Base-by-base conservation (phyloP, 306 rosid species). In the Cicer cuneatum region DNA sequence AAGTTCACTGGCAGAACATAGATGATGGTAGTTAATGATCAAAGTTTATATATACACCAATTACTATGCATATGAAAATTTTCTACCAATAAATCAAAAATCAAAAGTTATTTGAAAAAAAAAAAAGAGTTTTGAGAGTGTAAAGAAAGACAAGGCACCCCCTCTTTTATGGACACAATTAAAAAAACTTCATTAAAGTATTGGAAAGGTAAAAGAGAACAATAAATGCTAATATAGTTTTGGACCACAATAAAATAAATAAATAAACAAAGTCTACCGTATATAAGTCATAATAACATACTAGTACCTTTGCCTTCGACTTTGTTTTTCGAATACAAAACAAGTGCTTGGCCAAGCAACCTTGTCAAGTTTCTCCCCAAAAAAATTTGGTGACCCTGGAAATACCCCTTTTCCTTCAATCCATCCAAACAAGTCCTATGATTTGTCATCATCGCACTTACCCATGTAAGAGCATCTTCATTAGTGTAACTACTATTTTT, bases 341-440 rank as follows among this genome's bases (percentile, higher is more conserved):
- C 72, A 73, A 90, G 90, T 52, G 90, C 84, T 76, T 88, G 73
- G 1, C 63, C 60, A 49, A 88, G 86, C 60, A 78, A 45, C 40
- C 14, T 10, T 29, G 87, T 86, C 84, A 86, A 69, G 73, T 88
- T 86, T 12, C 18, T 67, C 21, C 66, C 75, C 52, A 80, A 76
- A 51, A 80, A 76, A 51, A 14, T 0, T 7, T 51, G 47, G 10
- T 72, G 33, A 53, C 57, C 71, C 47, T 70, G 48, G 35, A 42
- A 24, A 67, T 80, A n/a, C 29, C 85, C 85, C 48, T 82, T 80
- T 74, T 83, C 88, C 1, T 67, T 21, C 78, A 90, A 73, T 29
- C 87, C 90, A 57, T 85, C 91, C 80, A 84, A 76, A 56, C 90
- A 88, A 19, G 78, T 83, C 65, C 80, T 67, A 9, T 90, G 90